Evolutionary conservation across 192 early-diverging fungal genomes (phyloP).

Genomic region (Entrophospora sp.): DNA sequence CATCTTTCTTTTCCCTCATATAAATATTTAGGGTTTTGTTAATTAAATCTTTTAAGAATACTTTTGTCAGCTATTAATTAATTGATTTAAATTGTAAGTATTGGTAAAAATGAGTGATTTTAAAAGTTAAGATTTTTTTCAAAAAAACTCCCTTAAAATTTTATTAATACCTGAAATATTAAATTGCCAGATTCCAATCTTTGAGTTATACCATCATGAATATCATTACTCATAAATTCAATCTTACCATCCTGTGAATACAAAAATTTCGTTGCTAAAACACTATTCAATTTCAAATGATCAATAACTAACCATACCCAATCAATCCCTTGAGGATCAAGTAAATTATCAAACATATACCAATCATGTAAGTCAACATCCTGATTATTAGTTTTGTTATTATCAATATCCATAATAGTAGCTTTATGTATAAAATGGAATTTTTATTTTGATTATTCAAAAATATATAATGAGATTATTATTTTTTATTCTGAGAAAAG

Average conservation of each 20-base stretch:
- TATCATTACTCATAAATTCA: slow-evolving; percentile 1
- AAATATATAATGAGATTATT: neutral
- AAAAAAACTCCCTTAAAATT: neutral
- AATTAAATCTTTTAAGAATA: slow-evolving; percentile 37
- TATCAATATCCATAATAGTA: neutral
- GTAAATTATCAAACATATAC: neutral
- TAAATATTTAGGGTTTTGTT: slow-evolving; percentile 32
- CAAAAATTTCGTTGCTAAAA: slow-evolving; percentile 28
- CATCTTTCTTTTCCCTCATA: slow-evolving; percentile 23
- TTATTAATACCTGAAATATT: slow-evolving; percentile 30
- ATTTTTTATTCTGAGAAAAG: neutral
- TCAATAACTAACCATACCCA: slow-evolving; percentile 36
- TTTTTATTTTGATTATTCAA: too few relatives aligned
- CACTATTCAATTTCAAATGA: slow-evolving; percentile 23
- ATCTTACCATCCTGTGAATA: slow-evolving; percentile 16
- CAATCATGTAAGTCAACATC: neutral
- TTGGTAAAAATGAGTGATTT: neutral
- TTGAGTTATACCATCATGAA: slow-evolving; percentile 33
- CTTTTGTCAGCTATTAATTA: slow-evolving; percentile 33
- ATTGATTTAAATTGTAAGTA: neutral
- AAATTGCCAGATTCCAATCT: slow-evolving; percentile 39
- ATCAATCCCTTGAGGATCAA: slow-evolving; percentile 26
- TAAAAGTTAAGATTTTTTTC: neutral
- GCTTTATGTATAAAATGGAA: too few relatives aligned
- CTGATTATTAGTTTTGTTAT: neutral